Base-by-base conservation (phyloP, 331 rosid genomes). In the Malus hybrid region DNA sequence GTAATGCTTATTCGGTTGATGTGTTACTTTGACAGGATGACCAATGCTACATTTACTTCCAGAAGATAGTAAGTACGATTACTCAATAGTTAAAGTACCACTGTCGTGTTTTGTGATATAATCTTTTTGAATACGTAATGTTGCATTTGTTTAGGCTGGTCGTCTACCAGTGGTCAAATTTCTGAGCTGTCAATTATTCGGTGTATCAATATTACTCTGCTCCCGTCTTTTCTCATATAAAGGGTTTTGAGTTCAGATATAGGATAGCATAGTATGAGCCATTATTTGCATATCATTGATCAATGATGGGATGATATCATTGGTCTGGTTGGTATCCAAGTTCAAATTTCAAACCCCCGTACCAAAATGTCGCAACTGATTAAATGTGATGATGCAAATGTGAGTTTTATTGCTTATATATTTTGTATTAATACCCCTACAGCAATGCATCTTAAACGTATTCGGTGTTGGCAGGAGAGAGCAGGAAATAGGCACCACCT, bases 31-130 rank as follows among this genome's bases (percentile, higher is more conserved):
- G 83, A 67, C 96, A 94, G 97, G 90, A 63, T 89, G 79, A 71
- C 86, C 56, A 83, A 84, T 55, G 82, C 91, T 28, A 5, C 67
- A 18, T 86, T 80, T 81, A 66, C 88, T 69, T 83, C 96, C 77
- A 87, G 89, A 80, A 90, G 95, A 92, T 94, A 90, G 96, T 87
- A 76, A 82, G 93, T 82, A 44, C 57, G 73, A 71, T 65, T 80
- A 32, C 71, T 71, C 29, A 52, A 62, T 28, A 6, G 57, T 6
- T 16, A 52, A 16, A 16, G 20, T 16, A 16, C 18, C 2, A 16
- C 56, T 9, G 44, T 36, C 2, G 44, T 50, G 56, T 16, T 50
- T 15, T 3, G 56, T 50, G 56, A 50, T 15, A 50, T 50, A 50
- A 50, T 50, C n/a, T 50, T 50, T 6, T 50, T 18, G 56, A 50